A percentile compares a stretch with the other conserved stretches of the same genome.
Evolutionary conservation across 1,284 basidiomycete genomes (phyloP).

Genomic region (Apiotrichum veenhuisii): DNA sequence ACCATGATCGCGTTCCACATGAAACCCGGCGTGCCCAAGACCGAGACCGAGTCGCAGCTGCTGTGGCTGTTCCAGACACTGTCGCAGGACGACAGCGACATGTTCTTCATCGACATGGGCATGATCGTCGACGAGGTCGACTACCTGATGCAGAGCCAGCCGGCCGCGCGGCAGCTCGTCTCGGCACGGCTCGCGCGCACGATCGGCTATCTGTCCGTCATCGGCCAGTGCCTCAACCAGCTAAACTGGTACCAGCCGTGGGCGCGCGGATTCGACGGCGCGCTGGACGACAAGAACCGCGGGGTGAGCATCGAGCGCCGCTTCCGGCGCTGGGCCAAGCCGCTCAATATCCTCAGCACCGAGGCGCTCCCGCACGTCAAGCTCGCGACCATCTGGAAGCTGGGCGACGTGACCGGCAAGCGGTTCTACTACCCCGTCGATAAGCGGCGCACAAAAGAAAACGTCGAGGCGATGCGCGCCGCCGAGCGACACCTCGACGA

Average conservation of each 20-base stretch:
- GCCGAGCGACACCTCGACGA: slow-evolving; percentile 1
- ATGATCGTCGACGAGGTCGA: slow-evolving; percentile 4
- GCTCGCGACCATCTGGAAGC: not conserved
- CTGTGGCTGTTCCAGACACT: not conserved
- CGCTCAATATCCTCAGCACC: not conserved
- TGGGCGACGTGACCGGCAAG: not conserved
- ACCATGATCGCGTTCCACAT: not conserved
- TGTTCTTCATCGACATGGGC: not conserved
- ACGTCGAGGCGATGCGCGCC: not conserved
- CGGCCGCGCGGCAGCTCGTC: not conserved
- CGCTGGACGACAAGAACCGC: not conserved
- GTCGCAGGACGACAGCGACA: not conserved
- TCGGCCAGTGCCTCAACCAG: slow-evolving; percentile 4
- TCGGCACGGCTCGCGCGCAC: not conserved
- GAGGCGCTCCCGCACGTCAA: not conserved
- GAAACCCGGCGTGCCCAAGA: not conserved
- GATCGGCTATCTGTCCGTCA: slow-evolving; percentile 1
- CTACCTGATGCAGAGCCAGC: not conserved
- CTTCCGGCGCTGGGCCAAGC: not conserved
- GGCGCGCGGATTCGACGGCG: not conserved
- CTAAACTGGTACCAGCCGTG: slow-evolving; percentile 2
- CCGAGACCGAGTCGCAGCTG: not conserved
- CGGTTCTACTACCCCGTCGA: slow-evolving; percentile 6
- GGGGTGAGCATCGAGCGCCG: not conserved
- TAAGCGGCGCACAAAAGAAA: not conserved